Conservation (phyloP, 805 yeast genomes). For the Candida boleticola region DNA sequence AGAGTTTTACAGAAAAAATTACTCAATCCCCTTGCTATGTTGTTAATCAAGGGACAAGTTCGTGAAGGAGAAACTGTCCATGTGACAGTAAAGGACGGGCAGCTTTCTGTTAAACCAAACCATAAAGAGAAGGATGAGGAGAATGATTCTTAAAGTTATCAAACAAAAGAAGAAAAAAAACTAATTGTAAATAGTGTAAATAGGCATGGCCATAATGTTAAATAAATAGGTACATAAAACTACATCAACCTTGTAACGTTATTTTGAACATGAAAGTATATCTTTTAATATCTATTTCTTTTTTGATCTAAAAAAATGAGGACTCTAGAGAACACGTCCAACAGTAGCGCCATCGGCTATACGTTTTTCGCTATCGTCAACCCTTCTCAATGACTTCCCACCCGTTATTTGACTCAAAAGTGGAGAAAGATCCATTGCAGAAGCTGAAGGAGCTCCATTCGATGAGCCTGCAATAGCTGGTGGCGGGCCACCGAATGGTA, state of each 20-base stretch:
- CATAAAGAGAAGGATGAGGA: conserved; percentile 17
- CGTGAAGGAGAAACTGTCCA: conserved; percentile 34
- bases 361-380: conserved; percentile 46
- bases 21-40: conserved; percentile 85
- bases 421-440: conserved; percentile 38
- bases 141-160: background rate
- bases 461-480: conserved; percentile 31
- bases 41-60: conserved; percentile 77
- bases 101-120: conserved; percentile 30
- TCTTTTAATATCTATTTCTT: too few species aligned
- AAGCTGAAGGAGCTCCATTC: conserved; percentile 10
- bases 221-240: too few species aligned
- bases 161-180: background rate
- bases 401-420: conserved; percentile 56
- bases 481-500: conserved; percentile 15
- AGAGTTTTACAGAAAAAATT: conserved; percentile 79
- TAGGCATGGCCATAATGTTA: background rate
- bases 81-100: conserved; percentile 23
- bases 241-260: too few species aligned
- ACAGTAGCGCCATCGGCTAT: conserved; percentile 45
- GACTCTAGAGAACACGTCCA: conserved; percentile 49
- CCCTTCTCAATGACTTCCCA: conserved; percentile 52
- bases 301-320: too few species aligned
- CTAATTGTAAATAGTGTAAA: background rate
- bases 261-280: background rate